phyloP scores from a whole-genome alignment of 164 flowering plant genomes.

The Magnolia sinica region DNA sequence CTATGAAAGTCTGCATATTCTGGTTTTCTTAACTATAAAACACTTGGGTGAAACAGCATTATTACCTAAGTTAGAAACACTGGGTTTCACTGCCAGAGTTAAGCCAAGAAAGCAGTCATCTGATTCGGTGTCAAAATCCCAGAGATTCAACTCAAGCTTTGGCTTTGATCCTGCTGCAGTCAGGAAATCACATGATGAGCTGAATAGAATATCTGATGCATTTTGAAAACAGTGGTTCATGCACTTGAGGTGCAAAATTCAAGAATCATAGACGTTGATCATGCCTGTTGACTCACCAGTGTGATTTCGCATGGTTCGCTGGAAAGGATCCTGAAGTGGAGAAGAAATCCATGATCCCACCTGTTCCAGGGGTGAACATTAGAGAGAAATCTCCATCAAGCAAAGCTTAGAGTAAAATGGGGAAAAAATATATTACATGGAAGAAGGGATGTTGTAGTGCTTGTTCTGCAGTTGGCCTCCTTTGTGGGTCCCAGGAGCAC shows the following conservation, averaged over 20 bases:
- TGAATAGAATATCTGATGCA: not conserved
- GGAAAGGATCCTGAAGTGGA: constrained; percentile 50
- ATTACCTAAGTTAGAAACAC: constrained; percentile 55
- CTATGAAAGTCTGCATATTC: too few species aligned
- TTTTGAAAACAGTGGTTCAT: not conserved
- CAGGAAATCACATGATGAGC: not conserved
- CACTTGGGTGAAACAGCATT: not conserved
- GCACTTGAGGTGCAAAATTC: too few species aligned
- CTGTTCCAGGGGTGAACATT: constrained; percentile 31
- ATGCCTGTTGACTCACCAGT: constrained; percentile 30
- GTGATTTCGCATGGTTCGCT: constrained; percentile 29
- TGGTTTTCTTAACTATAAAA: too few species aligned
- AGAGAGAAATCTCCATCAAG: constrained; percentile 4
- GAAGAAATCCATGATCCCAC: constrained; percentile 45
- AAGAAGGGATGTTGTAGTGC: constrained; percentile 78
- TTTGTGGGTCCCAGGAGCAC: constrained; percentile 76
- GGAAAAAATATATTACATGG: constrained; percentile 39
- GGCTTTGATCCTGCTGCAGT: constrained; percentile 46
- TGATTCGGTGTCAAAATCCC: constrained; percentile 61
- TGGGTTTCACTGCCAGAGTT: constrained; percentile 79
- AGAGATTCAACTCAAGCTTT: constrained; percentile 81
- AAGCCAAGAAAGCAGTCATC: constrained; percentile 87
- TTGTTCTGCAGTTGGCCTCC: constrained; percentile 78
- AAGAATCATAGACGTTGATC: not conserved
- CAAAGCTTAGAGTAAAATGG: not conserved